phyloP scores from a whole-genome alignment of 352 stramenopile genomes.

The Phytopythium boreale region DNA sequence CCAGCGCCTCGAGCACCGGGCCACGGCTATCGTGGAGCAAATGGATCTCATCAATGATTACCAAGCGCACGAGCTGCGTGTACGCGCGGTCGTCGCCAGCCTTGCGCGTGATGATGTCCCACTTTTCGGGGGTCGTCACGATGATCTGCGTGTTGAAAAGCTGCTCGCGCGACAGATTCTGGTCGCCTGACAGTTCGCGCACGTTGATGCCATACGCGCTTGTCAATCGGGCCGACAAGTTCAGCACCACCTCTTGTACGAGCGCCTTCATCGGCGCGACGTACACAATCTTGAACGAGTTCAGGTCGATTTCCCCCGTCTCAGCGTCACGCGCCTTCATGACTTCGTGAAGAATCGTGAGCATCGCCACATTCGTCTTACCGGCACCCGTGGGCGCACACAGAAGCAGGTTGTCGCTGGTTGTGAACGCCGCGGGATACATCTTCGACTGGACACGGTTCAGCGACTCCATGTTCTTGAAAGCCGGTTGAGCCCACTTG shows the following conservation, averaged over 20 bases:
- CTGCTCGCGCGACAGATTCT: conserved; percentile 96
- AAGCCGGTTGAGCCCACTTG: conserved; percentile 94
- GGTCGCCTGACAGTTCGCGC: conserved; percentile 97
- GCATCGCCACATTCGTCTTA: conserved; percentile 99
- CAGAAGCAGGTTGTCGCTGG: conserved; percentile 97
- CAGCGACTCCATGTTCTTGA: conserved; percentile 97
- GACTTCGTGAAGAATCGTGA: conserved; percentile 98
- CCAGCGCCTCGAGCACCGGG: conserved; percentile 97
- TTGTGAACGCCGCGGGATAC: conserved; percentile 89
- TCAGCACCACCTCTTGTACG: conserved; percentile 99
- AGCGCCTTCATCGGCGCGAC: conserved; percentile 99
- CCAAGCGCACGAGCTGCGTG: conserved; percentile 97
- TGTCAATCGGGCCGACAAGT: conserved; percentile 93
- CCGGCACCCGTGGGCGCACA: conserved; percentile 98
- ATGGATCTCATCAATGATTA: conserved; percentile 99
- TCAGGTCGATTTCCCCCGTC: conserved; percentile 90
- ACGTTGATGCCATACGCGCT: conserved; percentile 94
- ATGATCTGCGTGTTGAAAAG: conserved; percentile 99
- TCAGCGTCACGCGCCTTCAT: conserved; percentile 88
- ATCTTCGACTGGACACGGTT: conserved; percentile 99
- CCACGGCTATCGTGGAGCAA: conserved; percentile 98
- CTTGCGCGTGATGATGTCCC: conserved; percentile 99
- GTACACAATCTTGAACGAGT: conserved; percentile 99
- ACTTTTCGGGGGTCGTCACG: conserved; percentile 99
- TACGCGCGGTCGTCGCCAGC: conserved; percentile 96